phyloP scores from a whole-genome alignment of 768 basidiomycete genomes.

The Ephemerocybe angulata region DNA sequence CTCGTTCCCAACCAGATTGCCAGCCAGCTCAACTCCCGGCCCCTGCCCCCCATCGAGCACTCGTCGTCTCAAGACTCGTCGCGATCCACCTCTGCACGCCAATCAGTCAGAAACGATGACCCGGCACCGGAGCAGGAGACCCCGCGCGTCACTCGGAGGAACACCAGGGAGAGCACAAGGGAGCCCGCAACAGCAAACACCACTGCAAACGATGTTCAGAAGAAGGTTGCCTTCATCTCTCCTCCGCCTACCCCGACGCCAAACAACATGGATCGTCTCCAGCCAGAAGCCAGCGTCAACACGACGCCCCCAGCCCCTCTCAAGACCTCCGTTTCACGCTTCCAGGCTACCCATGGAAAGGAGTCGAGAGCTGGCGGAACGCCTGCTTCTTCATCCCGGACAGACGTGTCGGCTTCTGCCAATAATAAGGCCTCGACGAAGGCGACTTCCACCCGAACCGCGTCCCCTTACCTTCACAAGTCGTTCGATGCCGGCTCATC shows the following conservation, averaged over 20 bases:
- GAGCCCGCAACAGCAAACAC: conserved; percentile 19
- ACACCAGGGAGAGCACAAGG: conserved; percentile 23
- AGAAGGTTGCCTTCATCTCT: conserved; percentile 87
- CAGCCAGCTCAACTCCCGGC: conserved; percentile 30
- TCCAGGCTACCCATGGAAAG: conserved; percentile 70
- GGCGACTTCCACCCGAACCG: conserved; percentile 60
- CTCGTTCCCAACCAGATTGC: conserved; percentile 40
- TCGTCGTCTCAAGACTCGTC: conserved; percentile 24
- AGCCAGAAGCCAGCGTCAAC: conserved; percentile 41
- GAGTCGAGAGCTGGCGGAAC: conserved; percentile 67
- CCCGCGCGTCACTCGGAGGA: conserved; percentile 34
- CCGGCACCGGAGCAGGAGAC: conserved; percentile 23
- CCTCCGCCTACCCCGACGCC: conserved; percentile 76
- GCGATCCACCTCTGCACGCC: conserved; percentile 25
- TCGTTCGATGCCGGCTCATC: conserved; percentile 48
- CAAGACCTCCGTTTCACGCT: conserved; percentile 74
- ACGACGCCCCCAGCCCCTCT: conserved; percentile 26
- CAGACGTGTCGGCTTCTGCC: conserved; percentile 45
- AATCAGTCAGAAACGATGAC: conserved; percentile 2
- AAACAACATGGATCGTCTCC: conserved; percentile 47
- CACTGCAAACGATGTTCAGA: conserved; percentile 51
- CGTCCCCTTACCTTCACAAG: conserved; percentile 56
- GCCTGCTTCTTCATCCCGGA: conserved; percentile 60
- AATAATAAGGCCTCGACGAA: conserved; percentile 46
- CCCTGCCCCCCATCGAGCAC: conserved; percentile 26